Base-by-base conservation (phyloP, 768 basidiomycete species). In the Suillus americanus region DNA sequence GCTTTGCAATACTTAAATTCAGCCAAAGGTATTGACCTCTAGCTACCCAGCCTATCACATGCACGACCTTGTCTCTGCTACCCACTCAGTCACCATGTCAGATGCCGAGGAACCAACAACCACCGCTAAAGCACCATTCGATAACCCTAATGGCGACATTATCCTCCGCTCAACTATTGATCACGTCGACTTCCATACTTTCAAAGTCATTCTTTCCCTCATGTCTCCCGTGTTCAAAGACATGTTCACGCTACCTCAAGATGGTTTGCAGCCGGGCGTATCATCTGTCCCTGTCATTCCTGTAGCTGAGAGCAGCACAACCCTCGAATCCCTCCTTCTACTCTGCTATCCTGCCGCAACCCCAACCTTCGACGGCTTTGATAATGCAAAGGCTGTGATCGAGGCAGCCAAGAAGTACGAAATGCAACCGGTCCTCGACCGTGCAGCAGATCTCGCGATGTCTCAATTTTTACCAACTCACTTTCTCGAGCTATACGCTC, bases 281-380 rank as follows among this genome's bases (percentile, higher is more conserved):
- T 40, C 37, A 9, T 41, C 64, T 12, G 66, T 75, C 8, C 74
- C 79, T 33, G 69, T 81, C 40, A 74, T 83, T 37, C 71, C 77
- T 35, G 75, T 83, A 73, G 63, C 77, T 37, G 83, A 85, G 69
- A 74, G 78, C 65, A 73, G 70, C 59, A 71, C 69, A 8, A 79
- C 78, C 1, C 65, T 85, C 38, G 62, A 72, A 37, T 64, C 73
- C 10, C 67, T 82, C 7, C 76, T 84, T 5, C 72, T 77, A 9
- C 73, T 80, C 33, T 80, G 81, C 68, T 79, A 82, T 53, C 82
- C 83, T 56, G 38, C 35, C 13, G 37, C 46, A 13, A 50, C 33
- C 7, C 51, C 60, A 16, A 37, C 53, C 1, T 65, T 65, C 14
- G 9, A 41, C 48, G 65, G 13, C 59, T 57, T 68, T 35, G 57